These are phyloP conservation scores for Fusarium luffae DNA, from an alignment of 2,329 filamentous ascomycete genomes.

Conservation along the genomic window DNA sequence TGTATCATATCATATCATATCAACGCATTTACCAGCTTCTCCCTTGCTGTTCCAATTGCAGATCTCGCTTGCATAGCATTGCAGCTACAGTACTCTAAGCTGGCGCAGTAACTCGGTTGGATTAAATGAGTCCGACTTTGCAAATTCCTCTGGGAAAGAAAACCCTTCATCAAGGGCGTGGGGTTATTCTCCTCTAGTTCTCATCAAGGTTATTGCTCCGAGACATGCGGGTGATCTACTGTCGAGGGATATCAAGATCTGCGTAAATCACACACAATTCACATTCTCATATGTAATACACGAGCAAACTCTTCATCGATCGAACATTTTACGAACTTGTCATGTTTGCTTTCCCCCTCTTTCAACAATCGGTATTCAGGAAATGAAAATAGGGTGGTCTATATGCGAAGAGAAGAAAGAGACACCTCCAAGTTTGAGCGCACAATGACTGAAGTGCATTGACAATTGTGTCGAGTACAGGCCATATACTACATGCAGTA, in stretches of 20 bases:
- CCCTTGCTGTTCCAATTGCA: slow-evolving; percentile 10
- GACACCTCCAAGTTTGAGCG: not conserved
- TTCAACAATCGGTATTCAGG: not conserved
- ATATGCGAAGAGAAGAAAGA: not conserved
- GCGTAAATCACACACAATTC: slow-evolving; percentile 25
- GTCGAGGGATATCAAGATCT: slow-evolving; percentile 26
- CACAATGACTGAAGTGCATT: not conserved
- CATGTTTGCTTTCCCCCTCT: not conserved
- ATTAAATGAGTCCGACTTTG: not conserved
- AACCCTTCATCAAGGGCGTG: slow-evolving; percentile 4
- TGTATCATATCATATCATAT: not conserved
- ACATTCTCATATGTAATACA: slow-evolving; percentile 24
- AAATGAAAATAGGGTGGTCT: slow-evolving; percentile 10
- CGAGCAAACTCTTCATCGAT: not conserved
- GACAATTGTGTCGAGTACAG: not conserved
- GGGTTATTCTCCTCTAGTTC: not conserved
- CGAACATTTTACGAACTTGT: not conserved
- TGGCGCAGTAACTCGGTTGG: not conserved
- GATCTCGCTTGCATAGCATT: not conserved
- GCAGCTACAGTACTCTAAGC: not conserved
- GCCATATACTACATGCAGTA: not conserved
- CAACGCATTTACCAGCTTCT: not conserved
- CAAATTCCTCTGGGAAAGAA: not conserved
- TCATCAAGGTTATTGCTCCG: slow-evolving; percentile 15
- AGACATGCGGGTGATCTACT: slow-evolving; percentile 30